phyloP scores from a whole-genome alignment of 2,329 filamentous ascomycete genomes.

The Fusarium sp. region DNA sequence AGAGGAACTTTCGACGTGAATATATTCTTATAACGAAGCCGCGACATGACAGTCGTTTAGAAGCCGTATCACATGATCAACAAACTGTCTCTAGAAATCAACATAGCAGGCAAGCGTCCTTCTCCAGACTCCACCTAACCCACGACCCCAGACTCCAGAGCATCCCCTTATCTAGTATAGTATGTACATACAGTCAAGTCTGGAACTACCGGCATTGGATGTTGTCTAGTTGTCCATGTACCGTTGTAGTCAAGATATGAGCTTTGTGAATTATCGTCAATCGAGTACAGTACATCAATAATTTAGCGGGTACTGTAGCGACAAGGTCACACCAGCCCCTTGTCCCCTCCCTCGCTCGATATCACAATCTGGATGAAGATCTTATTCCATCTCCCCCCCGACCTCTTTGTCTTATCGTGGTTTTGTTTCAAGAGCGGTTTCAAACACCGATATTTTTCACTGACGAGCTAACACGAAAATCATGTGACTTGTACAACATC shows the following conservation, averaged over 20 bases:
- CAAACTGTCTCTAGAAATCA: constrained; percentile 7
- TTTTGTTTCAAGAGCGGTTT: background rate
- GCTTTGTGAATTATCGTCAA: background rate
- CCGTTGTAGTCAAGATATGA: background rate
- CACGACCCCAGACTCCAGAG: constrained; percentile 8
- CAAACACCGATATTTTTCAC: background rate
- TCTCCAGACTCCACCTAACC: constrained; percentile 25
- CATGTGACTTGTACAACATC: background rate
- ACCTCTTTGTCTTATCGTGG: background rate
- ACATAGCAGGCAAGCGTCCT: constrained; percentile 10
- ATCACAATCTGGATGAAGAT: constrained; percentile 2
- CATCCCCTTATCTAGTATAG: constrained; percentile 20
- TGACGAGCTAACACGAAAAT: background rate
- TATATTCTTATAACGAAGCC: background rate
- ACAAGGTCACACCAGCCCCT: background rate
- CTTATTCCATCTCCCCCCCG: background rate
- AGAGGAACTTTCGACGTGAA: background rate
- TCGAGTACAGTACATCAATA: background rate
- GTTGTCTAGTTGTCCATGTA: background rate
- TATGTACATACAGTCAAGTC: constrained; percentile 8
- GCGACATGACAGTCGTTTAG: background rate
- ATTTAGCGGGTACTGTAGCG: background rate
- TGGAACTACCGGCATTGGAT: constrained; percentile 27
- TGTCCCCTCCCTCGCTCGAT: background rate
- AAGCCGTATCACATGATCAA: constrained; percentile 18